Base-by-base conservation (phyloP, 345 rosid species). In the Litchi chinensis region DNA sequence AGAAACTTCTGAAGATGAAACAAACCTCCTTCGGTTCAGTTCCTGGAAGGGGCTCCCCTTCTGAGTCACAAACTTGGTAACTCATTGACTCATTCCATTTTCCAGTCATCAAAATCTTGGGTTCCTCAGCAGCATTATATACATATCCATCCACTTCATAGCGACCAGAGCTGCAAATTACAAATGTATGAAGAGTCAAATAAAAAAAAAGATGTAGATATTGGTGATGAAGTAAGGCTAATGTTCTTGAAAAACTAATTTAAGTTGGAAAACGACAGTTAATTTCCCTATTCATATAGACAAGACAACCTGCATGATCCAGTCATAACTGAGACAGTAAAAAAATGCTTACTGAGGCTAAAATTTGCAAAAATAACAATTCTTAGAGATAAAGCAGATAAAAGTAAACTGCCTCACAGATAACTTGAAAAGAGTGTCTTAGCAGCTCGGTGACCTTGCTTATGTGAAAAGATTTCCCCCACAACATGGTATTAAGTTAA, bases 81-180 rank as follows among this genome's bases (percentile, higher is more conserved):
- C 88, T 89, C 91, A 93, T 89, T 52, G 89, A 86, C 84, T 87
- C 83, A 67, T 93, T 93, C 95, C 95, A 93, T 76, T 93, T 93
- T 56, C 97, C 97, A 41, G 95, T 93, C 92, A 93, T 91, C 87
- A 91, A 75, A 65, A 93, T 86, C 91, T 93, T 89, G 37, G 97
- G 97, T 79, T 93, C 95, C 91, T 93, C 97, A 69, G 84, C 71
- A 57, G 94, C 86, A 80, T 90, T 89, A 68, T 90, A 93, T 26
- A 93, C 93, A 80, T 93, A 93, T 68, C 97, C 97, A 71, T 93
- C 95, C 80, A 93, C 93, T 84, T 93, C 97, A 80, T 90, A 91
- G 54, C 95, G 94, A 79, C 97, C 97, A 89, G 95, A 85, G 69
- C 97, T 93, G 90, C 78, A 77, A 79, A 83, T 68, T 68, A 77